A percentile compares a stretch with the other conserved stretches of the same genome.
These are phyloP conservation scores for Brassica hybrid DNA, from an alignment of 441 rosid genomes.

Conservation along the genomic window DNA sequence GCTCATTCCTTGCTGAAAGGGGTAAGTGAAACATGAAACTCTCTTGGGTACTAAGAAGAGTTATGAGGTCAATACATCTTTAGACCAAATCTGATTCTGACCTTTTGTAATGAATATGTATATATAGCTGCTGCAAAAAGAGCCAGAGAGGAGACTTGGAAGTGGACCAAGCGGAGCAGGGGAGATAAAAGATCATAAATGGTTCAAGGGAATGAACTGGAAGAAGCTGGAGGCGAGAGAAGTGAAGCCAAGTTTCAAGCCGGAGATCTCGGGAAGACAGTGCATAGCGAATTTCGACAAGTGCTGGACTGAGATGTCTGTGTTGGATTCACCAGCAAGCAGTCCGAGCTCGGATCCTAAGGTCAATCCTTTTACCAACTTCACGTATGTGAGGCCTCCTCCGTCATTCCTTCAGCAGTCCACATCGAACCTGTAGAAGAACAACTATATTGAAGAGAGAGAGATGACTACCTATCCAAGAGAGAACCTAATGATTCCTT, in stretches of 20 bases:
- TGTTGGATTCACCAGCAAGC: slow-evolving; percentile 61
- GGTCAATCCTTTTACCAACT: slow-evolving; percentile 56
- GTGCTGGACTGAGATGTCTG: slow-evolving; percentile 62
- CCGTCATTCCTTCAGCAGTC: slow-evolving; percentile 50
- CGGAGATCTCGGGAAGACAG: slow-evolving; percentile 54
- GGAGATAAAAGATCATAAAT: slow-evolving; percentile 59
- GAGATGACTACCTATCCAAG: not conserved
- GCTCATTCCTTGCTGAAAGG: slow-evolving; percentile 70
- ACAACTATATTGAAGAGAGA: not conserved
- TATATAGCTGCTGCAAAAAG: slow-evolving; percentile 44
- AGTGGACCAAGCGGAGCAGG: slow-evolving; percentile 55
- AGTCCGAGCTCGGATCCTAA: slow-evolving; percentile 49
- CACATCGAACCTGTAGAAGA: not conserved
- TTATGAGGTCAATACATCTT: not conserved
- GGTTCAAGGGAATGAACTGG: slow-evolving; percentile 66
- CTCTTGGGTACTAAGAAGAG: not conserved
- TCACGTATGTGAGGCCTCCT: slow-evolving; percentile 63
- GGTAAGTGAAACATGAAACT: slow-evolving; percentile 41
- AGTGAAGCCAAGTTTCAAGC: slow-evolving; percentile 59
- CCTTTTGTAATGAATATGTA: slow-evolving; percentile 9
- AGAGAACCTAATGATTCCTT: too few species aligned
- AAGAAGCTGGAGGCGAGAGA: slow-evolving; percentile 63
- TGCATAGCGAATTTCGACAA: slow-evolving; percentile 68
- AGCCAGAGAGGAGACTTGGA: slow-evolving; percentile 50
- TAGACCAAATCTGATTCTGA: not conserved